A percentile compares a stretch with the other conserved stretches of the same genome.
These are phyloP conservation scores for Backusella tuberculispora DNA, from an alignment of 192 early-diverging fungal genomes.

Conservation along the genomic window DNA sequence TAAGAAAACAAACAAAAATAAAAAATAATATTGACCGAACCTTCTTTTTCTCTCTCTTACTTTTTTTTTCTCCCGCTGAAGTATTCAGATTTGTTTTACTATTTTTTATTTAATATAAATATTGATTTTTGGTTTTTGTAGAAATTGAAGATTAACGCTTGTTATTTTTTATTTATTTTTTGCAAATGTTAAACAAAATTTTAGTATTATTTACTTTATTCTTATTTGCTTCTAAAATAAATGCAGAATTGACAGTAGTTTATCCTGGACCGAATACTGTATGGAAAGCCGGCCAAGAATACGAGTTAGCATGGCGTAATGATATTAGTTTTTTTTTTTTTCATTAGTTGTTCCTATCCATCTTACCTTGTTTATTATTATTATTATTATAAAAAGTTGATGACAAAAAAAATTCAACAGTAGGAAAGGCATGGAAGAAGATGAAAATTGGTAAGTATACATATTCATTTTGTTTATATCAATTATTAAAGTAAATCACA, in stretches of 20 bases:
- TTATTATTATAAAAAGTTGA: constrained; percentile 9
- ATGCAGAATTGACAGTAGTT: constrained; percentile 28
- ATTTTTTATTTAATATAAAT: constrained; percentile 2
- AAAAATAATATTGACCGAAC: constrained; percentile 4
- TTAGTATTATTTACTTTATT: constrained; percentile 9
- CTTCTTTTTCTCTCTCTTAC: not conserved
- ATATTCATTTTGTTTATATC: not conserved
- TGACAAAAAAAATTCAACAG: constrained; percentile 15
- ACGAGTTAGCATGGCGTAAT: constrained; percentile 36
- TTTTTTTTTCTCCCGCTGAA: not conserved
- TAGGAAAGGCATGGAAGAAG: constrained; percentile 27
- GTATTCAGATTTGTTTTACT: not conserved
- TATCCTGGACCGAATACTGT: constrained; percentile 31
- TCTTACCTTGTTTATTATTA: not conserved
- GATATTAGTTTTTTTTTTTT: not conserved
- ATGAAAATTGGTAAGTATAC: constrained; percentile 40
- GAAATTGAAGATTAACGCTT: too few relatives aligned
- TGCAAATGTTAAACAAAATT: not conserved
- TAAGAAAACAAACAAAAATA: not conserved
- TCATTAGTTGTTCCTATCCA: not conserved
- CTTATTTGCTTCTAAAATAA: constrained; percentile 2
- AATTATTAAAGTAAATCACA: not conserved
- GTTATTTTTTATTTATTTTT: too few relatives aligned
- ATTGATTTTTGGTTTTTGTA: not conserved
- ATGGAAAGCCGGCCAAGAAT: constrained; percentile 34